A percentile compares a stretch with the other conserved stretches of the same genome.
phyloP scores from a whole-genome alignment of 2,329 filamentous ascomycete genomes.

The Colletotrichum limetticola region DNA sequence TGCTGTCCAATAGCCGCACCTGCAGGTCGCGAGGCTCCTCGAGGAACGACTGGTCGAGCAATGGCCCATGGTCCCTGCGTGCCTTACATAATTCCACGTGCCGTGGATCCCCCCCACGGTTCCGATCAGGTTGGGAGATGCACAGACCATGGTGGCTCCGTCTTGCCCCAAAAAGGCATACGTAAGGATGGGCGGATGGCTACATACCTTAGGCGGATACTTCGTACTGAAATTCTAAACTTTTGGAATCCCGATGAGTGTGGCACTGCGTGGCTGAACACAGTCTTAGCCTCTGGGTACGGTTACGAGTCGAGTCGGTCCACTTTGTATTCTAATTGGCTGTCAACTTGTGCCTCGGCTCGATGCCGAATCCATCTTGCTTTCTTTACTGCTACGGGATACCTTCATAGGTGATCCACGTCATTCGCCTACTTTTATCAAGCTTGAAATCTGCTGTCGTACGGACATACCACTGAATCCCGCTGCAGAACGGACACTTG shows the following conservation, averaged over 20 bases:
- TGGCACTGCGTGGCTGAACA: neutral
- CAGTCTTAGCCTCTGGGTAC: neutral
- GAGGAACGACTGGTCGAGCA: conserved; percentile 12
- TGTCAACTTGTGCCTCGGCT: conserved; percentile 23
- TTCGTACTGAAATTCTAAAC: neutral
- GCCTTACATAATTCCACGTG: conserved; percentile 34
- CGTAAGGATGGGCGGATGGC: neutral
- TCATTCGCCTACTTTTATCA: neutral
- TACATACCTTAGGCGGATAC: too few species aligned
- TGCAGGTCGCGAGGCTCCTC: conserved; percentile 29
- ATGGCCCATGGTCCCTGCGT: neutral
- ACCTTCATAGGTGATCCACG: neutral
- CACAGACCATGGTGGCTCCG: neutral
- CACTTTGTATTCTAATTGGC: conserved; percentile 9
- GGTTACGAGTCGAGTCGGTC: neutral
- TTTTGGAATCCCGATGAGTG: neutral
- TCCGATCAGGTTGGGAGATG: neutral
- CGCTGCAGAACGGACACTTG: conserved; percentile 14
- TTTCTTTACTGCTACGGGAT: neutral
- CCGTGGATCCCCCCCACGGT: neutral
- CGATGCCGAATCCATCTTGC: neutral
- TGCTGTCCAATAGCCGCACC: conserved; percentile 33
- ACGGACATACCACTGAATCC: neutral
- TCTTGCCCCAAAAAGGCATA: neutral
- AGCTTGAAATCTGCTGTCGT: neutral